Evolutionary conservation across 2,329 filamentous ascomycete genomes (phyloP).

Genomic region (Cladosporium halotolerans): DNA sequence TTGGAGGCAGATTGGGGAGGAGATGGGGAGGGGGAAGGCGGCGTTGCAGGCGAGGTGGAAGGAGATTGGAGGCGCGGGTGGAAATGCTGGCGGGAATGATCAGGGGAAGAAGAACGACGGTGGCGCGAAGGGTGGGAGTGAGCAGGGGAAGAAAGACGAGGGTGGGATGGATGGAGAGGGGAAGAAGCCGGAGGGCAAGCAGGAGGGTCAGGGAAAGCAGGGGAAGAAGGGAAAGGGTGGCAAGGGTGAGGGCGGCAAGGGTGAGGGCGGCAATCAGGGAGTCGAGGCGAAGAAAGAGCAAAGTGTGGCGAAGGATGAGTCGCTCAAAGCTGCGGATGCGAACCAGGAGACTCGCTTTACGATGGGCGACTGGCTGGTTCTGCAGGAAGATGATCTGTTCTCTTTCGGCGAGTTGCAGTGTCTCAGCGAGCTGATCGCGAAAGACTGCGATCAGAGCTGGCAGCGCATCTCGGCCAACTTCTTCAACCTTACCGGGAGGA

Average conservation of each 20-base stretch:
- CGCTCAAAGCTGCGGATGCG: background rate
- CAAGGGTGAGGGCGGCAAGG: slow-evolving; percentile 10
- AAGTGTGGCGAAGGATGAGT: background rate
- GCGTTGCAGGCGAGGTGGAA: slow-evolving; percentile 28
- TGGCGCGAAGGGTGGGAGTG: slow-evolving; percentile 9
- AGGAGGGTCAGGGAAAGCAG: slow-evolving; percentile 11
- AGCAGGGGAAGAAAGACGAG: slow-evolving; percentile 6
- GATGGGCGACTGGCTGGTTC: slow-evolving; percentile 24
- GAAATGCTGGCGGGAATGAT: slow-evolving; percentile 8
- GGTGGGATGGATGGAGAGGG: slow-evolving; percentile 9
- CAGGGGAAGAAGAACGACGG: slow-evolving; percentile 4
- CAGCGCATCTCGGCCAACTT: slow-evolving; percentile 42
- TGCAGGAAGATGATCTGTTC: slow-evolving; percentile 32
- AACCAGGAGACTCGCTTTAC: slow-evolving; percentile 24
- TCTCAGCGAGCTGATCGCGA: slow-evolving; percentile 39
- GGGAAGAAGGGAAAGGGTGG: slow-evolving; percentile 12
- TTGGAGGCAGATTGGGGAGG: slow-evolving; percentile 30
- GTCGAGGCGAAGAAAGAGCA: background rate
- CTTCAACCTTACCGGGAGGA: slow-evolving; percentile 44
- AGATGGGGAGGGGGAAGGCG: slow-evolving; percentile 25
- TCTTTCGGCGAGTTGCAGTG: slow-evolving; percentile 34
- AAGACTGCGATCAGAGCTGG: slow-evolving; percentile 39
- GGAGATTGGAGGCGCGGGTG: slow-evolving; percentile 29
- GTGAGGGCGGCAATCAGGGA: slow-evolving; percentile 17
- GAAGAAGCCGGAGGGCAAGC: slow-evolving; percentile 13